phyloP scores from a whole-genome alignment of 257 asterid species.

The Anisodus acutangulus region DNA sequence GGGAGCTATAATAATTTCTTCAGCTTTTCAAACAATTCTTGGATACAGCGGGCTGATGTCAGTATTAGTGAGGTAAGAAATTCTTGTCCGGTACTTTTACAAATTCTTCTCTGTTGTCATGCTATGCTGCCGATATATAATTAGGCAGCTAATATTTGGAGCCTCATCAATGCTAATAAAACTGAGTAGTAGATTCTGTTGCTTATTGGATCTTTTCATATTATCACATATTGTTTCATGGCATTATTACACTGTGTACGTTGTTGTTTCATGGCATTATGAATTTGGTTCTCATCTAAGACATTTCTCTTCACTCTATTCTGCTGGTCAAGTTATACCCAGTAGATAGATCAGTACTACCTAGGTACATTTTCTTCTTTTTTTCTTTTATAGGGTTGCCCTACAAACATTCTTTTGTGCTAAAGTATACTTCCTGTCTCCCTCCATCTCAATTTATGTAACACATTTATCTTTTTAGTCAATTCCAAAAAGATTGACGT shows the following conservation, averaged over 20 bases:
- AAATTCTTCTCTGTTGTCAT: not conserved
- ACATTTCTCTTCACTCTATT: not conserved
- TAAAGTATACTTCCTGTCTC: not conserved
- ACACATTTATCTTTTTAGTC: no score
- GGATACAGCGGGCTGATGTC: slow-evolving; percentile 95
- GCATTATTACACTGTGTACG: not conserved
- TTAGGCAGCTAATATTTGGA: slow-evolving; percentile 12
- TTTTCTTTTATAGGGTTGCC: not conserved
- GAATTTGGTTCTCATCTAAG: not conserved
- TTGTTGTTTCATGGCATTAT: not conserved
- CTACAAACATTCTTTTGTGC: not conserved
- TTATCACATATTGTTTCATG: not conserved
- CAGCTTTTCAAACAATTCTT: slow-evolving; percentile 87
- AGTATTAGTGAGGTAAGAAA: slow-evolving; percentile 65
- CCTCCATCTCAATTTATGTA: no score
- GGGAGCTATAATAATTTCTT: slow-evolving; percentile 93
- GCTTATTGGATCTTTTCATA: slow-evolving; percentile 13
- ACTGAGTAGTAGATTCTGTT: not conserved
- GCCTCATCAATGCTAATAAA: not conserved
- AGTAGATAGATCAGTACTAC: not conserved
- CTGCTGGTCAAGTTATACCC: not conserved
- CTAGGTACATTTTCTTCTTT: not conserved
- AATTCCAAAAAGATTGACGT: no score
- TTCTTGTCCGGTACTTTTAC: slow-evolving; percentile 15
- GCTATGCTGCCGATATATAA: not conserved